These are phyloP conservation scores for Ganoderma resinaceum DNA, from an alignment of 1,284 basidiomycete genomes.

Conservation along the genomic window DNA sequence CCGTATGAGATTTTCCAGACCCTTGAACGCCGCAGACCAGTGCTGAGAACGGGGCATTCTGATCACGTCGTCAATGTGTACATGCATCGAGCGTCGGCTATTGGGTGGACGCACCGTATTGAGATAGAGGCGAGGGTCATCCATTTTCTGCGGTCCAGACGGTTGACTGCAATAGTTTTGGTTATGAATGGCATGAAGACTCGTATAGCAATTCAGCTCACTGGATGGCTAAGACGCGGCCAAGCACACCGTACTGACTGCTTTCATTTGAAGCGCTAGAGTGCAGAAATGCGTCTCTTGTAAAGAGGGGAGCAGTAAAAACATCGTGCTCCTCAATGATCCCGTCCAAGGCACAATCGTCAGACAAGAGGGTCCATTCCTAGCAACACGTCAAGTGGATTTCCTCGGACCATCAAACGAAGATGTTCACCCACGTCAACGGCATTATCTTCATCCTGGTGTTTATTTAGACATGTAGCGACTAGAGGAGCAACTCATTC, in stretches of 20 bases:
- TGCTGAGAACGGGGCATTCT: conserved; percentile 47
- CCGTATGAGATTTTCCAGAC: conserved; percentile 75
- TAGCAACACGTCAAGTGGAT: conserved; percentile 33
- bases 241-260: conserved; percentile 66
- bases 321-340: conserved; percentile 47
- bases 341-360: conserved; percentile 32
- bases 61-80: neutral
- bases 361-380: conserved; percentile 52
- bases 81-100: neutral
- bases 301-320: conserved; percentile 61
- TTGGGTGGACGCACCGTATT: conserved; percentile 56
- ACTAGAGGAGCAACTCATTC: neutral
- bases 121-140: conserved; percentile 60
- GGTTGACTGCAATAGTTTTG: conserved; percentile 2
- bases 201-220: conserved; percentile 34
- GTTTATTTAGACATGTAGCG: neutral
- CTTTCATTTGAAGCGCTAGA: conserved; percentile 41
- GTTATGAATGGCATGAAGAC: neutral
- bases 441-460: conserved; percentile 1
- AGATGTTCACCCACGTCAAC: conserved; percentile 2
- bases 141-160: conserved; percentile 37
- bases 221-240: conserved; percentile 54
- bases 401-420: no score
- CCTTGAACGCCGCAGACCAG: conserved; percentile 50
- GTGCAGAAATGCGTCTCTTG: conserved; percentile 54